Evolutionary conservation across 768 basidiomycete species (phyloP), one percentile per base, ranked within the genome.

Genomic region (Psilocybe cyanescens): DNA sequence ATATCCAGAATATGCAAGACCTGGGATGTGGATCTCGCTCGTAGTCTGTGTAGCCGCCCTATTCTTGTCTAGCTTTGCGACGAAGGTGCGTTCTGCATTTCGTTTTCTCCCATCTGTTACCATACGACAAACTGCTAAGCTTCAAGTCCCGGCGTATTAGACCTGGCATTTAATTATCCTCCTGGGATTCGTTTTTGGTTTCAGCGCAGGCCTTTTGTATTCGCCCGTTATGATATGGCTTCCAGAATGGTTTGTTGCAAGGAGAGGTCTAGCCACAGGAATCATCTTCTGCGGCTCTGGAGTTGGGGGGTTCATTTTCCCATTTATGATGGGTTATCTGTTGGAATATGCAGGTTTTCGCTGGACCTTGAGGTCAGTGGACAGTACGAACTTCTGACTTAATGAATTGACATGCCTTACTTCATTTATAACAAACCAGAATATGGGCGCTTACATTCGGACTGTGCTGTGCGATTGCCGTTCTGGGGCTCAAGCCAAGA

Each of bases 141-240:
- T 14, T 0, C 5, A 8, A 35, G 14, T 30, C 17, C 30, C 12
- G n/a, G 6, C 33, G 6, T 41, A 17, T 19, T 19, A 59, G 58
- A 28, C 30, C n/a, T 59, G 58, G 58, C 58, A 59, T 12, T 50
- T 59, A 46, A 51, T 59, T 17, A 14, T 50, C 5, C 50, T 59
- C 11, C 58, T 46, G 29, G 58, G 58, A 8, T 35, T 59, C 8
- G n/a, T 59, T 29, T 59, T 59, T 24, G 58, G 58, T 3, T 24
- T 59, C 11, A 52, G 58, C 29, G 58, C 58, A 2, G 31, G 48
- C 3, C 16, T 50, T 3, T 46, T 59, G 3, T 59, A 52, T 31
- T 39, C 58, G 8, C 58, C 58, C 8, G 49, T 59, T 30, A 39
- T 59, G 35, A 52, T 59, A n/a, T 59, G 58, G 58, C 47, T 59